Evolutionary conservation across 305 asterid genomes (phyloP).

Genomic region (Plantago coronopus): DNA sequence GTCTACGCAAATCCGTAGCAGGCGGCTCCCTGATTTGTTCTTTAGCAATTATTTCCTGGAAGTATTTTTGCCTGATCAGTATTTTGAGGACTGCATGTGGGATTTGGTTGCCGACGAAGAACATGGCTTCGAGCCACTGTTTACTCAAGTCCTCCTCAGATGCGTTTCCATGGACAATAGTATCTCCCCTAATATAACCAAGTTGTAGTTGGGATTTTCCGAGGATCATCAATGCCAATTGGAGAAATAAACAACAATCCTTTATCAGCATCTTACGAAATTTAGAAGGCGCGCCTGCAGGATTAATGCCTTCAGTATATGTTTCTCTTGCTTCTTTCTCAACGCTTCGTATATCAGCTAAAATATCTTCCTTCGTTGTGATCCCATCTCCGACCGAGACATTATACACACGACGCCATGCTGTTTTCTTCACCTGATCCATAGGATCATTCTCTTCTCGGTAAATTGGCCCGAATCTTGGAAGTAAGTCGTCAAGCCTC

Average conservation of each 20-base stretch:
- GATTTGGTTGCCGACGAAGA: constrained; percentile 24
- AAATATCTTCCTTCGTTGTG: background rate
- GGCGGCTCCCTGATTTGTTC: constrained; percentile 5
- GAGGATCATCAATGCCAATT: constrained; percentile 14
- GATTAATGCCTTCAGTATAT: constrained; percentile 3
- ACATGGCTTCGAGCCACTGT: constrained; percentile 19
- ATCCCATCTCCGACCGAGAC: background rate
- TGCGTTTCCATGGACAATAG: background rate
- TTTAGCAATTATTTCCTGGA: background rate
- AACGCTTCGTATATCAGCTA: constrained; percentile 6
- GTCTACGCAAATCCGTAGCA: background rate
- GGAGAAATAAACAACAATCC: constrained; percentile 29
- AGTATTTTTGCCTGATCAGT: constrained; percentile 15
- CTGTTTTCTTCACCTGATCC: background rate
- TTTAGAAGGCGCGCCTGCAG: background rate
- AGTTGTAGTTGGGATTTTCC: background rate
- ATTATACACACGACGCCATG: background rate
- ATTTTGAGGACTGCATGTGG: constrained; percentile 17
- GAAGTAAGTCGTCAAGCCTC: background rate
- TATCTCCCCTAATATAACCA: background rate
- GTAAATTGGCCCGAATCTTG: constrained; percentile 23
- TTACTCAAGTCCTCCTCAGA: background rate
- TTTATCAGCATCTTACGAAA: constrained; percentile 25
- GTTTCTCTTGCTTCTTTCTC: constrained; percentile 20
- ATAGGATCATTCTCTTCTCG: background rate